phyloP scores from a whole-genome alignment of 208 protist species.

The Acanthamoeba healyi region DNA sequence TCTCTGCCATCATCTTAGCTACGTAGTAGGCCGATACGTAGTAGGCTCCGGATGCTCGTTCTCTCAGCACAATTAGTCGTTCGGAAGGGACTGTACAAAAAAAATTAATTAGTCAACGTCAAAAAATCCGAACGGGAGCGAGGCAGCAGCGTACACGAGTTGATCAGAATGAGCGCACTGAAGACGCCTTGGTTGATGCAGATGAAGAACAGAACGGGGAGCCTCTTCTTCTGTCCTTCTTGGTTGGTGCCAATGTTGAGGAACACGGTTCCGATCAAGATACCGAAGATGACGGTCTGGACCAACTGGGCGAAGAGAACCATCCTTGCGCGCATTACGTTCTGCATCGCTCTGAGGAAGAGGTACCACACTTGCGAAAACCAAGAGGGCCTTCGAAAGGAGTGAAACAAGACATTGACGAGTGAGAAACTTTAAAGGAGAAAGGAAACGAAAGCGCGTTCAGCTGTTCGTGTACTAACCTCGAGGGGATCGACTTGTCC shows the following conservation, averaged over 20 bases:
- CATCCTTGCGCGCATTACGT: slow-evolving; percentile 57
- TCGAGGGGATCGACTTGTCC: slow-evolving; percentile 7
- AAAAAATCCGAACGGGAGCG: too few species aligned
- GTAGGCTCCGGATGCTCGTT: slow-evolving; percentile 79
- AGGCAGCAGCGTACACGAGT: slow-evolving; percentile 54
- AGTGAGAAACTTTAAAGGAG: background rate
- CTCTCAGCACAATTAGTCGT: slow-evolving; percentile 77
- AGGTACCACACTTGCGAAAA: slow-evolving; percentile 55
- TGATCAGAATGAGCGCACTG: slow-evolving; percentile 71
- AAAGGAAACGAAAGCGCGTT: background rate
- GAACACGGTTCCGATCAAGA: slow-evolving; percentile 75
- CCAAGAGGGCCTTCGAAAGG: slow-evolving; percentile 18
- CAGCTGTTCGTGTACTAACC: background rate
- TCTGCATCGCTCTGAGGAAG: slow-evolving; percentile 53
- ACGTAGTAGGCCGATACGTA: slow-evolving; percentile 78
- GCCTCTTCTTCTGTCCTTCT: slow-evolving; percentile 50
- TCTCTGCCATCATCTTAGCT: slow-evolving; percentile 78
- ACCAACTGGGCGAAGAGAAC: slow-evolving; percentile 42
- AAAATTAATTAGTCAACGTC: background rate
- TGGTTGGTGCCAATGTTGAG: slow-evolving; percentile 59
- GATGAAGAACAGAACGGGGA: slow-evolving; percentile 68
- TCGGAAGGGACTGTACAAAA: slow-evolving; percentile 72
- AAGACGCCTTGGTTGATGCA: slow-evolving; percentile 77
- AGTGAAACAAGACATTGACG: background rate
- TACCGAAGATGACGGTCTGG: slow-evolving; percentile 52